Base-by-base conservation (phyloP, 1,284 basidiomycete genomes). In the Leccinum variabile region DNA sequence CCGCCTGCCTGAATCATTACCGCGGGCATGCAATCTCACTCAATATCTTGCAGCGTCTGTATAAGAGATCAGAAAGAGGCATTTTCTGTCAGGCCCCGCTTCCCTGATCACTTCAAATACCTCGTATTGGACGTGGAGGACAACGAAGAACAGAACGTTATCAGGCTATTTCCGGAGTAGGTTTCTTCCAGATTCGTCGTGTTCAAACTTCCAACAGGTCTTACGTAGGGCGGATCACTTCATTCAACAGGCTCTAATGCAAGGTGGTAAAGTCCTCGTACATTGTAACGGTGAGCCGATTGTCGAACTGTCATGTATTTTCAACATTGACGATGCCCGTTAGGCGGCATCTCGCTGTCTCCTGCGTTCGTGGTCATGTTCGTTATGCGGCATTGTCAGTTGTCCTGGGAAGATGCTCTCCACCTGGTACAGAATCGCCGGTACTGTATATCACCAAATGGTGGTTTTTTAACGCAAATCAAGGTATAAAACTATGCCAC, bases 361-460 rank as follows among this genome's bases (percentile, higher is more conserved):
- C 93, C 94, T 0, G 86, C 93, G 0, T 94, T 96, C 61, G 92
- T 95, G 35, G 90, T 95, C 60, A 95, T 95, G 85, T 96, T 93
- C 71, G 89, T 94, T 33, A 96, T 95, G 94, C 88, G 91, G 68
- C 84, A 90, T 68, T 88, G 86, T 74, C 84, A 86, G 39, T 80
- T 94, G 60, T 86, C 86, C 35, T 94, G 90, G 89, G 91, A 95
- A 74, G 87, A 93, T 56, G 92, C 94, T 0, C 79, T 95, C 57
- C 87, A 91, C 64, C 81, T 90, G 70, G 93, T 96, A 7, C 94
- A 95, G 77, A 94, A 94, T 68, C 85, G 92, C 66, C 84, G 94
- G 54, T 96, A 95, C 70, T 95, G 94, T 75, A 94, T 95, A 68
- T 91, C 90, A 6, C 92, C 93, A 10, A 94, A 93, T 68, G 89